Evolutionary conservation across 768 basidiomycete genomes (phyloP).

Genomic region (Pisolithus sp.): DNA sequence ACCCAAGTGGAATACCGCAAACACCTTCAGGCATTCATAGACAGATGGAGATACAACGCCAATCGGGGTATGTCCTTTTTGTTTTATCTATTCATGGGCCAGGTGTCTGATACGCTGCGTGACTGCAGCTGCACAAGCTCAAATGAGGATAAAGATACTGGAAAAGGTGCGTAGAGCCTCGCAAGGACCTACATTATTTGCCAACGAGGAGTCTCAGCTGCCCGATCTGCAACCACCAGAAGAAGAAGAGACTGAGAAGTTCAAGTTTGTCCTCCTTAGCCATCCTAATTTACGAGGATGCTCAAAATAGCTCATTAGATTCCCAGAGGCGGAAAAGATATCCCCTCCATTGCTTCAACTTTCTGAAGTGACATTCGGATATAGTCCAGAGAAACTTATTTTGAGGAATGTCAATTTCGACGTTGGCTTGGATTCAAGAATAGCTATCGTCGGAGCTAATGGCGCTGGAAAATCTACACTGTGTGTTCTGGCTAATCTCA

Average conservation of each 20-base stretch:
- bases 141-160: conserved; percentile 67
- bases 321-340: conserved; percentile 96
- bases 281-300: background rate
- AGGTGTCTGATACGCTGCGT: conserved; percentile 1
- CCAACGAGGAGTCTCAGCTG: conserved; percentile 40
- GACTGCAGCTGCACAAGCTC: conserved; percentile 75
- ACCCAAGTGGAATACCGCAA: conserved; percentile 92
- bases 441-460: conserved; percentile 93
- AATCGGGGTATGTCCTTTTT: conserved; percentile 58
- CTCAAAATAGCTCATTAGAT: conserved; percentile 36
- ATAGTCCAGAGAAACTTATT: conserved; percentile 68
- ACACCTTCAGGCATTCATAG: conserved; percentile 96
- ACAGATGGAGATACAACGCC: conserved; percentile 96
- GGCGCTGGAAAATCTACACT: conserved; percentile 96
- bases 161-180: conserved; percentile 51
- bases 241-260: conserved; percentile 85
- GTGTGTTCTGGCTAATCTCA: conserved; percentile 34
- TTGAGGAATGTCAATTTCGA: conserved; percentile 82
- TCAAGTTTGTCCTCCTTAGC: conserved; percentile 51
- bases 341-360: conserved; percentile 93
- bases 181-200: background rate
- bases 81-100: background rate
- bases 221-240: conserved; percentile 93
- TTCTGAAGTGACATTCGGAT: conserved; percentile 87
- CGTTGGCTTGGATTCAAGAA: conserved; percentile 88